Base-by-base conservation (phyloP, 192 early-diverging fungal genomes). In the Linnemannia exigua region DNA sequence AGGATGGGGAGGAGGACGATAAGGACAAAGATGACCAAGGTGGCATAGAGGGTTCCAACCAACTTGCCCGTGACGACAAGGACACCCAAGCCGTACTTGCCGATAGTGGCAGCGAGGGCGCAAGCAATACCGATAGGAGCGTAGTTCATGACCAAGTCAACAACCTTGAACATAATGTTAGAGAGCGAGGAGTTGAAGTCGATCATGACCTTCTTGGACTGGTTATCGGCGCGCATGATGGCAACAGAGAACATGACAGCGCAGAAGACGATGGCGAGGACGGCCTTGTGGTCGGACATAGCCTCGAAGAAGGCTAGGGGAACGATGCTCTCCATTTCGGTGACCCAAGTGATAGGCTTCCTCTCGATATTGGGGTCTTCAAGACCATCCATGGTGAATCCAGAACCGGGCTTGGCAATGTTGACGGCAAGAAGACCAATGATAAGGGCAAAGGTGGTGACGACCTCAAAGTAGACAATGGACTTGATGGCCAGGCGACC, bases 81-180 rank as follows among this genome's bases (percentile, higher is more conserved):
- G 11, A 91, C 88, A 48, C 69, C 79, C 51, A 94, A 87, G 28
- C 95, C 94, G 67, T 92, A 92, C 36, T 83, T 76, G 25, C 92
- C 94, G 37, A 96, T 88, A 28, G 93, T 88, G 67, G 85, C 75
- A 50, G 94, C 94, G 20, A 95, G 75, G 25, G 93, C 75, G 36
- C 90, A 93, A 31, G 88, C 88, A 76, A 96, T 94, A 74, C 93
- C 94, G 77, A 95, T 89, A 44, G 94, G 94, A 20, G 92, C 94
- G 79, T 91, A 94, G 82, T 89, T 88, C 93, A 95, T 92, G 74
- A 92, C 86, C 69, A 93, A 51, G 1, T 74, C 87, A 33, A 90
- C 90, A 72, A 93, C 89, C 67, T 93, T 92, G 88, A 95, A 93
- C 93, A 94, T 95, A 52, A 90, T 89, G 61, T 70, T 79, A 15